phyloP scores from a whole-genome alignment of 306 rosid genomes.

The Canavalia ensiformis region DNA sequence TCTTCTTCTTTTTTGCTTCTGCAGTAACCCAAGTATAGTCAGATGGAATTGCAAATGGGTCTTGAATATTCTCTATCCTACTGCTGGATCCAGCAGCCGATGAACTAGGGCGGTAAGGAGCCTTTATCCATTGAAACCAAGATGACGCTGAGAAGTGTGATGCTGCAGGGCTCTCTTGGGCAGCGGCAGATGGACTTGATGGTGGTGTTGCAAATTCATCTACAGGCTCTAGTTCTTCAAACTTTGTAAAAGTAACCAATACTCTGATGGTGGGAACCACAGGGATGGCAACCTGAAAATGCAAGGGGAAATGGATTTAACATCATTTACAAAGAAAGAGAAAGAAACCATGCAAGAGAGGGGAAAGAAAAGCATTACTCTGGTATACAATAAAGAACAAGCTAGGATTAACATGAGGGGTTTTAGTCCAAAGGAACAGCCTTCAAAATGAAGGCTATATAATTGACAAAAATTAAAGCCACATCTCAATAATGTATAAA shows the following conservation, averaged over 20 bases:
- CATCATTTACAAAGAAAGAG: conserved; percentile 2
- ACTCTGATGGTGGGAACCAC: conserved; percentile 97
- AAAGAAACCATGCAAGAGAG: background rate
- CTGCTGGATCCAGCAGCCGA: conserved; percentile 69
- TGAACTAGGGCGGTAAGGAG: conserved; percentile 79
- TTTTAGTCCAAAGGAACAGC: conserved; percentile 3
- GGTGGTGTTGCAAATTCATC: conserved; percentile 94
- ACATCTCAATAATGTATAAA: background rate
- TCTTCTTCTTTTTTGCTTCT: conserved; percentile 84
- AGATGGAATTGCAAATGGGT: conserved; percentile 84
- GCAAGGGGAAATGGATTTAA: conserved; percentile 37
- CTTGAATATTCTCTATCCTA: conserved; percentile 84
- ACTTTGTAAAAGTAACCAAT: conserved; percentile 88
- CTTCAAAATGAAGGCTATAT: background rate
- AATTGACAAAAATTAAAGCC: background rate
- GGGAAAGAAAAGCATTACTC: no score
- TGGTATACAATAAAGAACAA: background rate
- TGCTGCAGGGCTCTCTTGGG: conserved; percentile 72
- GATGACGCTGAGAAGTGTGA: conserved; percentile 65
- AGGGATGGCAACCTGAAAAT: conserved; percentile 90
- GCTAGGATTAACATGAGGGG: background rate
- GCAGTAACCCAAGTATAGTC: conserved; percentile 92
- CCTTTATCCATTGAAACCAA: conserved; percentile 99
- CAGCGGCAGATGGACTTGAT: conserved; percentile 73
- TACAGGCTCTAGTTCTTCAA: conserved; percentile 83